These are phyloP conservation scores for Helminthosporium solani DNA, from an alignment of 2,329 filamentous ascomycete genomes.

Conservation along the genomic window DNA sequence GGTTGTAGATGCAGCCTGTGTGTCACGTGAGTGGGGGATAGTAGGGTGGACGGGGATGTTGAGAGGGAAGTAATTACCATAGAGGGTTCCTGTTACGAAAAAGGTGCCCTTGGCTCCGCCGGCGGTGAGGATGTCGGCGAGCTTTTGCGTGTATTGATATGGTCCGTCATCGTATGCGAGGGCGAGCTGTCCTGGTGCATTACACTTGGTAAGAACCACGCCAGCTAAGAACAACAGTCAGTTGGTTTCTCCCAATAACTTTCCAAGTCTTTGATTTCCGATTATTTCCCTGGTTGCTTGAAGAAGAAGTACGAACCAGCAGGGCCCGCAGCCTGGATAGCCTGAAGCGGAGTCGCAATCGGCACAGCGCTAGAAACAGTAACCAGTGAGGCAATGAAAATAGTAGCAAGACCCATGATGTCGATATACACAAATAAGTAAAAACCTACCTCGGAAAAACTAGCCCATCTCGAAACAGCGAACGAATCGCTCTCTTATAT, in stretches of 20 bases:
- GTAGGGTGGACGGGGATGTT: not conserved
- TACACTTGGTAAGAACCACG: conserved; percentile 35
- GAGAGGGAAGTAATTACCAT: conserved; percentile 5
- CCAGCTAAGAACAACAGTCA: conserved; percentile 1
- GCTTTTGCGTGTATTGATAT: conserved; percentile 37
- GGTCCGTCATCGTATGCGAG: conserved; percentile 41
- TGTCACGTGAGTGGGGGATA: not conserved
- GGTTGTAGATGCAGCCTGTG: conserved; percentile 39
- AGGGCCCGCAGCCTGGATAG: conserved; percentile 23
- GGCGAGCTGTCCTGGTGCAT: conserved; percentile 29
- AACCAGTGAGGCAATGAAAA: conserved; percentile 23
- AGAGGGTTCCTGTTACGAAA: conserved; percentile 34
- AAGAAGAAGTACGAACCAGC: not conserved
- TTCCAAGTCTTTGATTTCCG: no score
- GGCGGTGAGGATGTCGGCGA: conserved; percentile 31
- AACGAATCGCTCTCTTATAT: no score
- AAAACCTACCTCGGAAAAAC: no score
- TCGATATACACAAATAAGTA: no score
- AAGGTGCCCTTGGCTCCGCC: conserved; percentile 39
- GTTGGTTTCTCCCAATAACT: no score
- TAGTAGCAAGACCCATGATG: conserved; percentile 26
- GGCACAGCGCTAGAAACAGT: conserved; percentile 23
- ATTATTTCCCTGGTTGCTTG: no score
- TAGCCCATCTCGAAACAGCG: not conserved
- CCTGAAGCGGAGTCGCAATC: conserved; percentile 26